Evolutionary conservation across 2,329 filamentous ascomycete genomes (phyloP).

Genomic region (Sarocladium kiliense): DNA sequence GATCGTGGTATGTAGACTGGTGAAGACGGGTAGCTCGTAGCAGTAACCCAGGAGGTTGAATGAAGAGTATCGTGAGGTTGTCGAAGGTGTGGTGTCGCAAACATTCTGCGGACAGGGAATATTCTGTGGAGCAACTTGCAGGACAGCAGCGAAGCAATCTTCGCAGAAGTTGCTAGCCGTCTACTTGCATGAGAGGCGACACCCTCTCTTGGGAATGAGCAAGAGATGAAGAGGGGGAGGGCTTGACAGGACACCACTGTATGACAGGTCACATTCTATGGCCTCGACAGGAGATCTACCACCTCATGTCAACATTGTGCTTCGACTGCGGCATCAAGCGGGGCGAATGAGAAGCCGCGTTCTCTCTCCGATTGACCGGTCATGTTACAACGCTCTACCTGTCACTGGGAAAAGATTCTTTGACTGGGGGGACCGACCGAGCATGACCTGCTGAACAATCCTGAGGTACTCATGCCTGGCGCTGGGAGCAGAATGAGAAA

Average conservation of each 20-base stretch:
- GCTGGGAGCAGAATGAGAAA: background rate
- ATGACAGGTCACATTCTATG: background rate
- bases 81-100: background rate
- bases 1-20: background rate
- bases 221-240: background rate
- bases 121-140: background rate
- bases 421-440: too few relatives aligned
- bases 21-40: background rate
- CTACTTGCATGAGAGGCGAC: background rate
- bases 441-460: background rate
- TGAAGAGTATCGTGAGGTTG: background rate
- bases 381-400: too few relatives aligned
- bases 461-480: background rate
- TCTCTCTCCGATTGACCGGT: too few relatives aligned
- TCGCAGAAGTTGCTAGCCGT: background rate
- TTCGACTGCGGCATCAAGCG: background rate
- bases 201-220: background rate
- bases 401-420: too few relatives aligned
- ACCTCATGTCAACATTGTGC: background rate
- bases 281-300: background rate
- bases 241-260: background rate
- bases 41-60: too few relatives aligned
- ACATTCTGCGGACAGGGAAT: background rate
- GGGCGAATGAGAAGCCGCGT: background rate
- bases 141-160: background rate